These are phyloP conservation scores for Endocalyx cinctus DNA, from an alignment of 2,329 filamentous ascomycete genomes.

Conservation along the genomic window DNA sequence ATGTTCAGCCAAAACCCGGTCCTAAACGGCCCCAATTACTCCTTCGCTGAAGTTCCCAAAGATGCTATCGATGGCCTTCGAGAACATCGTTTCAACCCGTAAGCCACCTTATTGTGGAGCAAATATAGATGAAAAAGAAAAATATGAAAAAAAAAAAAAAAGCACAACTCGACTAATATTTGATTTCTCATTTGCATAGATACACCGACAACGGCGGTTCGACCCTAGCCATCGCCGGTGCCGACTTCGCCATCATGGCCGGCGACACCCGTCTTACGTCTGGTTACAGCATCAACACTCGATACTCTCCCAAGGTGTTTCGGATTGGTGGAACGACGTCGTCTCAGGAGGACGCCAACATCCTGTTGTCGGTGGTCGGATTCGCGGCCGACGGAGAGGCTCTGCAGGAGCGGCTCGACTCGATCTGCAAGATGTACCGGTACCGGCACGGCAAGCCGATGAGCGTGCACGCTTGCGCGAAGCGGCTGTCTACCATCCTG, in stretches of 20 bases:
- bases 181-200: constrained; percentile 41
- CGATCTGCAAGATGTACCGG: constrained; percentile 97
- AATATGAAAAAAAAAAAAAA: too few relatives aligned
- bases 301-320: constrained; percentile 93
- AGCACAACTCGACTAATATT: too few relatives aligned
- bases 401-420: constrained; percentile 87
- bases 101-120: constrained; percentile 35
- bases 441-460: constrained; percentile 98
- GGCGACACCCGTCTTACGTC: constrained; percentile 94
- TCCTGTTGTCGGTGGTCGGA: constrained; percentile 89
- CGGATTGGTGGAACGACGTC: constrained; percentile 89
- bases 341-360: constrained; percentile 76
- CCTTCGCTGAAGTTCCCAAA: constrained; percentile 58
- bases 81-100: constrained; percentile 92
- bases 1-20: constrained; percentile 68
- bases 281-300: constrained; percentile 98
- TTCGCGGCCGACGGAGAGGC: constrained; percentile 94
- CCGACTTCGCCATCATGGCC: constrained; percentile 92
- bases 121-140: too few relatives aligned
- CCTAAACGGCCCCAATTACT: constrained; percentile 66
- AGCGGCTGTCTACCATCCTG: constrained; percentile 89
- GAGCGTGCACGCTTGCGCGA: constrained; percentile 88
- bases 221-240: constrained; percentile 89
- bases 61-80: constrained; percentile 50
- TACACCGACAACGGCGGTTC: constrained; percentile 98